Conservation (phyloP, 1,139 yeast species). For the Schizosaccharomyces versatilis region DNA sequence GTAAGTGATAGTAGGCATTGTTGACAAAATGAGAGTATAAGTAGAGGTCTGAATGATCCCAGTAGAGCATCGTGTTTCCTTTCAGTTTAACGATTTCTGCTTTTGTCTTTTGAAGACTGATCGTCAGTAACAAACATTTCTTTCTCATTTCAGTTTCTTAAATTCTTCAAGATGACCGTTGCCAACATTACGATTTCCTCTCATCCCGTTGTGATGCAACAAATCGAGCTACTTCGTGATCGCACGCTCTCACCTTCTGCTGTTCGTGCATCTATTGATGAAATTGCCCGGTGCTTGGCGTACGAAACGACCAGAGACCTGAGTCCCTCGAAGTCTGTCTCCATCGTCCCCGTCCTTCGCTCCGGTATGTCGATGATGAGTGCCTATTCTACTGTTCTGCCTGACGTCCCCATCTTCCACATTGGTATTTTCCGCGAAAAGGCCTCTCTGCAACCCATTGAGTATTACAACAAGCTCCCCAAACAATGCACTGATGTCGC, state of each 20-base stretch:
- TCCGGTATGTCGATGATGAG: conserved; percentile 3
- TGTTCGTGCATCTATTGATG: neutral
- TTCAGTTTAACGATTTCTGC: too few relatives aligned
- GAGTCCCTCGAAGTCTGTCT: neutral
- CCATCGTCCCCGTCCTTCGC: conserved; percentile 3
- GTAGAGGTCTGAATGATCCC: too few relatives aligned
- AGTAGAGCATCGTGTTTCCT: too few relatives aligned
- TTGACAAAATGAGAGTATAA: too few relatives aligned
- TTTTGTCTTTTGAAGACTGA: too few relatives aligned
- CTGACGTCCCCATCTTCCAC: conserved; percentile 19
- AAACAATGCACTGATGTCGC: conserved; percentile 15
- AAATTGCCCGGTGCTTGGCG: neutral
- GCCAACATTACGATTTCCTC: neutral
- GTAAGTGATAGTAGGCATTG: too few relatives aligned
- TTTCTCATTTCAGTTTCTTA: too few relatives aligned
- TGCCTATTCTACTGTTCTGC: conserved; percentile 13
- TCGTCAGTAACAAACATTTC: neutral
- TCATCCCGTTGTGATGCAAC: conserved; percentile 1
- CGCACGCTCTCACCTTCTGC: neutral
- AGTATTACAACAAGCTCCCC: conserved; percentile 20
- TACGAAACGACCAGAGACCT: neutral
- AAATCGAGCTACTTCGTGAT: neutral
- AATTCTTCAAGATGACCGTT: neutral
- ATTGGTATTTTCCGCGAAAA: conserved; percentile 20
- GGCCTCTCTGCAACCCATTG: conserved; percentile 19